Percentiles rank a stretch among this genome's conserved stretches.
phyloP scores from a whole-genome alignment of 2,329 filamentous ascomycete genomes.

The Alternaria infectoria region DNA sequence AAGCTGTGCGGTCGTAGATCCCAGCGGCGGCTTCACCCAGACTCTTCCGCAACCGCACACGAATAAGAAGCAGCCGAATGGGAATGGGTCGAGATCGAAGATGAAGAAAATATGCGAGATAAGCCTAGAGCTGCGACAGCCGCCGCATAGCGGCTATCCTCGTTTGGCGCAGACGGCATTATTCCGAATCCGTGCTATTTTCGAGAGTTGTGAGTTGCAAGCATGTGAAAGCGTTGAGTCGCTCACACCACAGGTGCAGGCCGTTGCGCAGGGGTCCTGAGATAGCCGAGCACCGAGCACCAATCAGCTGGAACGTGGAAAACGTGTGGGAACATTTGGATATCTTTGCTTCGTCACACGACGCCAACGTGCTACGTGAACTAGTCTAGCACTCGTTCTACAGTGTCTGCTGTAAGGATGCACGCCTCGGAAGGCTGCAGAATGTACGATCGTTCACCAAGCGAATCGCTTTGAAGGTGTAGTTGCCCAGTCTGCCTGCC shows the following conservation, averaged over 20 bases:
- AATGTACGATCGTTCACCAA: not conserved
- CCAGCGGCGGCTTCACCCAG: not conserved
- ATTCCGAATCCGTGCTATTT: slow-evolving; percentile 15
- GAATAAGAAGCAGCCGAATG: slow-evolving; percentile 2
- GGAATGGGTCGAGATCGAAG: not conserved
- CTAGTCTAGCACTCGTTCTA: not conserved
- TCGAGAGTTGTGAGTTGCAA: slow-evolving; percentile 2
- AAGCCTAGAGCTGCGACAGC: not conserved
- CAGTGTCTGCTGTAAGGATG: not conserved
- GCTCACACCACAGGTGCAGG: not conserved
- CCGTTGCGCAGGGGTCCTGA: slow-evolving; percentile 20
- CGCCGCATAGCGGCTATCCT: slow-evolving; percentile 19
- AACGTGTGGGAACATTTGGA: slow-evolving; percentile 1
- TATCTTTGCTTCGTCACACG: not conserved
- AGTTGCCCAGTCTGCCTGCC: not conserved
- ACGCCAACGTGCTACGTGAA: not conserved
- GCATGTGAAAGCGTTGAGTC: slow-evolving; percentile 35
- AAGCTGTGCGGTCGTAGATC: not conserved
- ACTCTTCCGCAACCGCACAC: not conserved
- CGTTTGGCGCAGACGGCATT: slow-evolving; percentile 17
- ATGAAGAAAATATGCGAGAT: not conserved
- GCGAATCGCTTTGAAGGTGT: not conserved
- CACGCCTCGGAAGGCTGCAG: too few relatives aligned
- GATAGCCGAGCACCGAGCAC: slow-evolving; percentile 18
- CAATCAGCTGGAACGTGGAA: slow-evolving; percentile 10